Evolutionary conservation across 306 rosid genomes (phyloP), one percentile per base, ranked within the genome.

Genomic region (Dalbergia oliveri): DNA sequence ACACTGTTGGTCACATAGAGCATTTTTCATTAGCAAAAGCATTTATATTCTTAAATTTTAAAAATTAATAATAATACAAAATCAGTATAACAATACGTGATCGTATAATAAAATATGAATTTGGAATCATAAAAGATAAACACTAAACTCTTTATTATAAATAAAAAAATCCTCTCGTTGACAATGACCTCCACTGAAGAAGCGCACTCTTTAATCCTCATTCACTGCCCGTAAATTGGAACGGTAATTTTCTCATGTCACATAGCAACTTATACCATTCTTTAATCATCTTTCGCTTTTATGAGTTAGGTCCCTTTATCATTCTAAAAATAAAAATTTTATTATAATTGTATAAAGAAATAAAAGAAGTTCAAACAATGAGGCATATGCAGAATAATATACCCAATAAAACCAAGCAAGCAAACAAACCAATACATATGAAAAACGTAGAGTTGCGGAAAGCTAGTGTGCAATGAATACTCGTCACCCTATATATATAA

Each of bases 391-490:
- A 77, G 84, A 76, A 81, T 61, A 72, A 80, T 71, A 80, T 77
- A 58, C 51, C 54, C 16, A 18, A 39, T 70, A 41, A 71, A 71
- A 78, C 41, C 39, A 69, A 53, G 59, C 59, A 72, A 81, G 37
- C 69, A 62, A 70, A 82, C 60, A 61, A 59, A 8, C 66, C 41
- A 82, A 77, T 53, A 49, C 43, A 76, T 76, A 53, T 79, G 54
- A 56, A 82, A 83, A 79, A 35, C 65, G 71, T 51, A 77, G 75
- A 69, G 76, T 75, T 84, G 87, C 79, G 67, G 85, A 76, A 81
- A 75, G 86, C 75, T 83, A 81, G 68, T 73, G 78, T 84, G 79
- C 89, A 86, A 86, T 84, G 85, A 65, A 73, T 81, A 31, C 63
- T 84, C 82, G 83, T 85, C 93, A 89, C 88, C 87, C n/a, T 15